Evolutionary conservation across 129 eudicot genomes (phyloP).

Genomic region (Saussurea involucrata): DNA sequence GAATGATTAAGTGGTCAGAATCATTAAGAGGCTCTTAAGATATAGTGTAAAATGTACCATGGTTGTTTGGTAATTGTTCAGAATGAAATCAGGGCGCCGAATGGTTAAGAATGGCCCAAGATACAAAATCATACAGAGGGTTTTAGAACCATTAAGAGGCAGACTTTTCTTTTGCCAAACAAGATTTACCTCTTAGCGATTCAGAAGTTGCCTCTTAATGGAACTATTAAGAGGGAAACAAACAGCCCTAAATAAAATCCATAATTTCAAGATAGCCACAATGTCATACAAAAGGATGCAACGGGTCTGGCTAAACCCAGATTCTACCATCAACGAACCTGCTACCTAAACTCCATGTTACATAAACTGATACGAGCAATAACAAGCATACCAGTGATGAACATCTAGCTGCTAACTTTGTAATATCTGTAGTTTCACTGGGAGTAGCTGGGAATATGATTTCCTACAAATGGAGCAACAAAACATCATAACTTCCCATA

Average conservation of each 20-base stretch:
- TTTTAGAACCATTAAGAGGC: too few relatives aligned
- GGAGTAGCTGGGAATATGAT: constrained; percentile 57
- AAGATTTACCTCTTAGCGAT: too few relatives aligned
- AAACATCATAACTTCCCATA: constrained; percentile 5
- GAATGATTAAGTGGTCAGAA: too few relatives aligned
- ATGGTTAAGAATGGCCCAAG: too few relatives aligned
- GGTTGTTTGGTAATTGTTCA: too few relatives aligned
- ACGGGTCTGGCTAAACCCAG: not conserved
- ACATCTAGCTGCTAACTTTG: constrained; percentile 58
- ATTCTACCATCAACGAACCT: not conserved
- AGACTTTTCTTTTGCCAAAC: too few relatives aligned
- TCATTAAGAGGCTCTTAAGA: too few relatives aligned
- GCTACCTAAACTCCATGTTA: not conserved
- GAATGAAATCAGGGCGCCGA: too few relatives aligned
- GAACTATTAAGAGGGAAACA: too few relatives aligned
- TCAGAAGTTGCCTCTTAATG: too few relatives aligned
- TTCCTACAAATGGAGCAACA: constrained; percentile 38
- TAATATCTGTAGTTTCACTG: constrained; percentile 62
- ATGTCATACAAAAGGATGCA: not conserved
- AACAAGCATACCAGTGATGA: constrained; percentile 73
- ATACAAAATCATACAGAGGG: too few relatives aligned
- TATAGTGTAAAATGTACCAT: too few relatives aligned
- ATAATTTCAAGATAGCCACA: not conserved
- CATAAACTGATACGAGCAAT: not conserved
- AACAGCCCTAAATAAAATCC: not conserved